Evolutionary conservation across 306 rosid species (phyloP).

Genomic region (Gillenia trifoliata): DNA sequence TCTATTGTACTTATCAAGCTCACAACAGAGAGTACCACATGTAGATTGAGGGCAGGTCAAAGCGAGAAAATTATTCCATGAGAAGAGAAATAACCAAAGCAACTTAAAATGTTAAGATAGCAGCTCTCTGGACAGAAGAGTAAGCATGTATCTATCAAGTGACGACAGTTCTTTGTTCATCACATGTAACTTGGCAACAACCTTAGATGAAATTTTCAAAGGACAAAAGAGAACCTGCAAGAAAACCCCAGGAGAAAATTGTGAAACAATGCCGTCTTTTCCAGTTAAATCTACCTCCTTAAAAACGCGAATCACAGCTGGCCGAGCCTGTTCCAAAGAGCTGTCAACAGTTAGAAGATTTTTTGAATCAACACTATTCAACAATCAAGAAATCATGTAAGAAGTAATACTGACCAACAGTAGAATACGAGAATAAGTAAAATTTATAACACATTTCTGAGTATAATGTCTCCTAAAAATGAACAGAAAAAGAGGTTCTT

Average conservation of each 20-base stretch:
- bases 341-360: slow-evolving; percentile 20
- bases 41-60: neutral
- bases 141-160: neutral
- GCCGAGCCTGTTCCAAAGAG: slow-evolving; percentile 69
- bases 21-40: neutral
- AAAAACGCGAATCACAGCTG: slow-evolving; percentile 69
- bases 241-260: slow-evolving; percentile 86
- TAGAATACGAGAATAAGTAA: neutral
- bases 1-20: neutral
- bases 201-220: slow-evolving; percentile 2
- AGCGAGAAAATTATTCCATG: neutral
- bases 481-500: slow-evolving; percentile 23
- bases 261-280: slow-evolving; percentile 84
- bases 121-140: neutral
- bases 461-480: neutral
- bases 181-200: neutral
- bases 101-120: neutral
- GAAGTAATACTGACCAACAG: slow-evolving; percentile 9
- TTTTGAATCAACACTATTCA: neutral
- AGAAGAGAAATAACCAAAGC: neutral
- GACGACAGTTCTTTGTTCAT: neutral
- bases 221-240: slow-evolving; percentile 57
- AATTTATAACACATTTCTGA: neutral
- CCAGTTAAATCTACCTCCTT: slow-evolving; percentile 74
- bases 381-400: neutral